These are phyloP conservation scores for Corymbia maculata DNA, from an alignment of 345 rosid species.

Conservation along the genomic window DNA sequence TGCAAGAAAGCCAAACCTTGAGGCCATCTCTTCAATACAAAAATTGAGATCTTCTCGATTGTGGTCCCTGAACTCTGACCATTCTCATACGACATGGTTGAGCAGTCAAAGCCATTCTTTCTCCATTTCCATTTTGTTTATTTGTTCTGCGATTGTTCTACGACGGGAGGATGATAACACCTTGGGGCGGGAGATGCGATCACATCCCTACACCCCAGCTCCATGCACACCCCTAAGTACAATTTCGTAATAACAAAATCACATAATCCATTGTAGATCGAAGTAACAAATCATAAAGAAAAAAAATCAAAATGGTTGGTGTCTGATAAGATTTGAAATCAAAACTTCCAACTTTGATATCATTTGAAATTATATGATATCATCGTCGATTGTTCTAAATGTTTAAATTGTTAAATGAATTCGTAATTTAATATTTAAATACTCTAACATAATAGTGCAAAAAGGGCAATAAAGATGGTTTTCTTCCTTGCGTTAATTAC, in stretches of 20 bases:
- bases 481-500: not conserved
- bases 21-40: not conserved
- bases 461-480: too few species aligned
- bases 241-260: accelerated
- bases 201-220: not conserved
- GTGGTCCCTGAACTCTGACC: not conserved
- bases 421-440: too few species aligned
- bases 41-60: not conserved
- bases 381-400: too few species aligned
- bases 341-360: too few species aligned
- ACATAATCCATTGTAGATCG: accelerated
- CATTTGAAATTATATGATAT: too few species aligned
- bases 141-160: not conserved
- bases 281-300: too few species aligned
- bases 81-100: not conserved
- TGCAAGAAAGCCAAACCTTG: not conserved
- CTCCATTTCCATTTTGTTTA: not conserved
- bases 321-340: too few species aligned
- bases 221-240: not conserved
- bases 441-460: too few species aligned
- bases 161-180: not conserved
- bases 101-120: not conserved
- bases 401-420: too few species aligned
- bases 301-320: too few species aligned
- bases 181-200: not conserved